Base-by-base conservation (phyloP, 2,329 filamentous ascomycete genomes). In the Exserohilum rostratum region DNA sequence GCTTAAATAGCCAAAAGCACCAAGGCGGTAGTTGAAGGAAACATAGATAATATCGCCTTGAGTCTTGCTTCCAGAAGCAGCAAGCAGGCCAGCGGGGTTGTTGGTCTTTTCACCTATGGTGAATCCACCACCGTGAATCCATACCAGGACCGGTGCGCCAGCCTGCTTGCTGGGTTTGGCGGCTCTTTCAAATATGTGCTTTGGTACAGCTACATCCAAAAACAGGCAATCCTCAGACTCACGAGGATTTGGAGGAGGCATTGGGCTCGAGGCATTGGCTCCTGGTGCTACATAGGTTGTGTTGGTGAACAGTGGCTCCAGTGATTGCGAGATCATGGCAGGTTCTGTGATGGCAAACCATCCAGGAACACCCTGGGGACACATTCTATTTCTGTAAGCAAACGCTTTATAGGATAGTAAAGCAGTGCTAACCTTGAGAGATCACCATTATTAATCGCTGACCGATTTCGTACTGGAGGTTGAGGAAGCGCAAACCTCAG, bases 61-160 rank as follows among this genome's bases (percentile, higher is more conserved):
- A 1, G 68, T 67, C 4, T 71, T 68, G 29, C 73, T 71, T 48
- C 77, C 75, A 46, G 77, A 80, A 6, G 78, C 76, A 25, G 74
- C 69, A 9, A 80, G 65, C 9, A 81, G 64, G 6, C 76, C 76
- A 18, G 77, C 71, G 5, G 78, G 77, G 30, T 77, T 73, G 9
- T 69, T 62, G 18, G 66, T 72, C 61, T 82, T 51, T 22, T 33
- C 22, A 29, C 77, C 77, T 2, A 60, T 58, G 3, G 71, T 72
- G 48, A 81, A 83, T 9, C 80, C 80, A 7, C 81, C 57, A 13
- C 81, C 81, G 58, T 82, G 80, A 33, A 83, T 80, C 77, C 77
- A 82, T 4, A 83, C 77, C 1, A 83, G 55, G 0, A 83, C 80
- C 0, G 80, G 76, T 68, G 71, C 63, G 37, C 58, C 71, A 66